These are phyloP conservation scores for Serpula lacrymans DNA, from an alignment of 768 basidiomycete genomes.

Conservation along the genomic window DNA sequence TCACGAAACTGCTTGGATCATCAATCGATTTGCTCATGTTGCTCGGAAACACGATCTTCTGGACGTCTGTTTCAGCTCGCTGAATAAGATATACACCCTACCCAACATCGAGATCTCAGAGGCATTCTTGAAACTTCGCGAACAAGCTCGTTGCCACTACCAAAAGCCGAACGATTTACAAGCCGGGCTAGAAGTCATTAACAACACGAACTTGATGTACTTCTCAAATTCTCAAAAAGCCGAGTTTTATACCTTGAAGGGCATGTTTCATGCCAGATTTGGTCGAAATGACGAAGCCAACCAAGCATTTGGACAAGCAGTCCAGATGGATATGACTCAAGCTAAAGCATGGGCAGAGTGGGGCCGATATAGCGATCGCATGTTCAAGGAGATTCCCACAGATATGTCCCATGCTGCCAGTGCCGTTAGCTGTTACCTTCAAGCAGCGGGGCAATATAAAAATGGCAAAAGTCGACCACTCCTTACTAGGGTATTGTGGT, in stretches of 20 bases:
- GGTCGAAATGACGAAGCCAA: slow-evolving; percentile 88
- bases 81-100: slow-evolving; percentile 97
- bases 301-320: slow-evolving; percentile 88
- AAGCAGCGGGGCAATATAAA: slow-evolving; percentile 95
- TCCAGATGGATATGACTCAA: slow-evolving; percentile 92
- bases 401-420: slow-evolving; percentile 78
- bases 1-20: slow-evolving; percentile 99
- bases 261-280: slow-evolving; percentile 93
- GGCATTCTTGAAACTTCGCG: slow-evolving; percentile 96
- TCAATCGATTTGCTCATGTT: slow-evolving; percentile 98
- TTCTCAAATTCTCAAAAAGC: slow-evolving; percentile 94
- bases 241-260: slow-evolving; percentile 97
- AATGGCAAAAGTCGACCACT: slow-evolving; percentile 89
- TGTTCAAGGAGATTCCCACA: slow-evolving; percentile 82
- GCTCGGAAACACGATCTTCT: slow-evolving; percentile 95
- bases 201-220: slow-evolving; percentile 98
- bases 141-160: slow-evolving; percentile 98
- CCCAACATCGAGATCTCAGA: slow-evolving; percentile 99
- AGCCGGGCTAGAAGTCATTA: slow-evolving; percentile 96
- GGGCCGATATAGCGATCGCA: slow-evolving; percentile 90
- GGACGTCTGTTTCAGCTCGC: slow-evolving; percentile 91
- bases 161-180: slow-evolving; percentile 92
- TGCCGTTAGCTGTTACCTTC: slow-evolving; percentile 96
- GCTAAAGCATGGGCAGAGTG: slow-evolving; percentile 99
- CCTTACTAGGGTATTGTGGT: slow-evolving; percentile 91